Evolutionary conservation across 164 flowering plant species (phyloP), one percentile per base, ranked within the genome.

Genomic region (Magnolia officinalis): DNA sequence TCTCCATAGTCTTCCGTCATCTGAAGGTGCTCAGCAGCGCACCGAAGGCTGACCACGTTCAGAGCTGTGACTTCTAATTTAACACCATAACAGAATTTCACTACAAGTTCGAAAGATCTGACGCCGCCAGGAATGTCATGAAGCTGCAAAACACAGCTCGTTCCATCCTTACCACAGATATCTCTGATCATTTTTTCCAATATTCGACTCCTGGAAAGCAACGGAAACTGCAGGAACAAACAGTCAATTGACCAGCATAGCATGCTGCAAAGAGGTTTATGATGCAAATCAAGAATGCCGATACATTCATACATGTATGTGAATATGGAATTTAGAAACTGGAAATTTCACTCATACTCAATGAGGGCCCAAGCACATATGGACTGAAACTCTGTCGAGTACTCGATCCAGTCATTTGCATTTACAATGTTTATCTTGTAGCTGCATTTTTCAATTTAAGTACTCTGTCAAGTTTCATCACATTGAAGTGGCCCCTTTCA

Each of bases 51-150:
- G 67, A 88, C 92, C 51, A 90, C 84, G 79, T 90, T 92, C 50
- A 66, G 63, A 50, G 93, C 82, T 19, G 85, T 87, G 77, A 90
- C 85, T 73, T 92, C 94, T 45, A 92, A 69, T 80, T 84, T 88
- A 50, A 87, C 87, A 37, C 88, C 92, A 71, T 92, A 92, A 64
- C 94, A 92, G 83, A 90, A 92, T 74, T 88, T 92, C 73, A 89
- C 91, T 13, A 86, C 82, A 6, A 89, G 88, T 74, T 82, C 79
- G 66, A 92, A 92, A 3, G 89, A 77, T 74, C 82, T 85, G 21
- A 92, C 84, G 67, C 96, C 93, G 45, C 94, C 94, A 29, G 96
- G 96, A 68, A 92, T 75, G 78, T 88, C 90, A 74, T 90, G 81
- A 49, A 92, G 90, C 78, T 84, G 86, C 78, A 88, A 24, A 61